phyloP scores from a whole-genome alignment of 2,329 filamentous ascomycete genomes.

The Talaromyces verruculosus region DNA sequence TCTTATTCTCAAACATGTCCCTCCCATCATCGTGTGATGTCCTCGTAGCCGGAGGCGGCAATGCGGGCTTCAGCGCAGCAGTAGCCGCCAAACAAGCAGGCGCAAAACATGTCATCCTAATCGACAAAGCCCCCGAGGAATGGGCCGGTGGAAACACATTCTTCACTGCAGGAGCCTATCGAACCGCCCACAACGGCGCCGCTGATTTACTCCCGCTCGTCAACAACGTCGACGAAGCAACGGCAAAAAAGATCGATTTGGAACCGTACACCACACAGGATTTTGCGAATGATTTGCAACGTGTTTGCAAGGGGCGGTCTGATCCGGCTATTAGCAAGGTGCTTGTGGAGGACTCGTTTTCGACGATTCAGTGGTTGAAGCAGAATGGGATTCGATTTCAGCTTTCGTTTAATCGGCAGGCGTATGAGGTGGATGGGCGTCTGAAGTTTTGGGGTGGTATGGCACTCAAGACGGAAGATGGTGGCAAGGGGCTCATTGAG shows the following conservation, averaged over 20 bases:
- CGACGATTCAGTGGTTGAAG: conserved; percentile 57
- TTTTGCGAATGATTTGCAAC: conserved; percentile 57
- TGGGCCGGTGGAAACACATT: conserved; percentile 65
- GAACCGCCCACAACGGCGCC: conserved; percentile 58
- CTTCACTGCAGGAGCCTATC: conserved; percentile 65
- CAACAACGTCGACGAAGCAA: conserved; percentile 55
- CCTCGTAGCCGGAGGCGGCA: conserved; percentile 62
- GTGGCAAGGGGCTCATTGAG: conserved; percentile 59
- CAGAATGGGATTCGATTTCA: conserved; percentile 58
- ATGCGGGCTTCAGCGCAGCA: conserved; percentile 64
- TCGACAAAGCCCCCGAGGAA: conserved; percentile 60
- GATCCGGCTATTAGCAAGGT: conserved; percentile 51
- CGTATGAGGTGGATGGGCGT: conserved; percentile 61
- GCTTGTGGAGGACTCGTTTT: conserved; percentile 55
- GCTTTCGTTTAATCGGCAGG: conserved; percentile 64
- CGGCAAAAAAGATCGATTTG: conserved; percentile 57
- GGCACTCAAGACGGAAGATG: conserved; percentile 58
- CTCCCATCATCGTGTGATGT: conserved; percentile 29
- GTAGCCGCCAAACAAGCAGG: conserved; percentile 55
- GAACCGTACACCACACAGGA: conserved; percentile 55
- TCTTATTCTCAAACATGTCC: conserved; percentile 8
- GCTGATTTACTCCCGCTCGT: conserved; percentile 61
- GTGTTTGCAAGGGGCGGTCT: conserved; percentile 57
- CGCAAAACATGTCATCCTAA: conserved; percentile 50
- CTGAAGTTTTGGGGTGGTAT: conserved; percentile 68